These are phyloP conservation scores for Cladophialophora carrionii DNA, from an alignment of 2,329 filamentous ascomycete species.

Conservation along the genomic window DNA sequence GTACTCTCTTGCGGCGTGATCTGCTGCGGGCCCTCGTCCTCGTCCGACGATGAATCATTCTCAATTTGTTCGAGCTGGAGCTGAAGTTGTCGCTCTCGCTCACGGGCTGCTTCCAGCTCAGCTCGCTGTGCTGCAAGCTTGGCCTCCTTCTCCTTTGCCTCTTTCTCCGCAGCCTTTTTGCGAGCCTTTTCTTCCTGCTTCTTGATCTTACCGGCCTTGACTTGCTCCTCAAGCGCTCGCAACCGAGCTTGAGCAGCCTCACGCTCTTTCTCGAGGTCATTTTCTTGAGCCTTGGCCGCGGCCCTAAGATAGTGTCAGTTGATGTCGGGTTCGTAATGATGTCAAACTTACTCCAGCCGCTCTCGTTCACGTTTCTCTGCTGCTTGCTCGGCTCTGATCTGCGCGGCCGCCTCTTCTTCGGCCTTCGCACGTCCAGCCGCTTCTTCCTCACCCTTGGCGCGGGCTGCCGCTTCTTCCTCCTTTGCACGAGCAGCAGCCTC, in stretches of 20 bases:
- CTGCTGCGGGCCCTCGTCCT: conserved; percentile 69
- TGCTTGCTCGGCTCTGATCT: conserved; percentile 66
- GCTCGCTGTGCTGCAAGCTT: conserved; percentile 82
- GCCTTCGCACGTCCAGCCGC: conserved; percentile 62
- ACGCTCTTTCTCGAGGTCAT: conserved; percentile 77
- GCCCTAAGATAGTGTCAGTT: conserved; percentile 58
- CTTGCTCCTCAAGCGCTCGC: conserved; percentile 88
- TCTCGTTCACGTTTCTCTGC: conserved; percentile 61
- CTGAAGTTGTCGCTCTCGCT: conserved; percentile 86
- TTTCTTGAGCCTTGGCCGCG: conserved; percentile 73
- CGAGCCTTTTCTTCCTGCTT: conserved; percentile 94
- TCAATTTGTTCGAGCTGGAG: conserved; percentile 81
- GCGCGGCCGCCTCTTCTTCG: conserved; percentile 70
- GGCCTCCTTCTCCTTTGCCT: conserved; percentile 85
- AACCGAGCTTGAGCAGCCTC: conserved; percentile 81
- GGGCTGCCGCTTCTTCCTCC: conserved; percentile 70
- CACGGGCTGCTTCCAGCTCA: conserved; percentile 87
- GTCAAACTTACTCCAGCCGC: conserved; percentile 75
- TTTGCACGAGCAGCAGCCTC: conserved; percentile 60
- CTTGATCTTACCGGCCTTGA: conserved; percentile 88
- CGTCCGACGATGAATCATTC: conserved; percentile 76
- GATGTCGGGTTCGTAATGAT: conserved; percentile 22
- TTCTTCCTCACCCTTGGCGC: conserved; percentile 71
- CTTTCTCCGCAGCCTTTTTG: conserved; percentile 83
- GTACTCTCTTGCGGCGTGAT: conserved; percentile 66